Evolutionary conservation across 2,329 filamentous ascomycete species (phyloP).

Genomic region (Byssoonygena ceratinophila): DNA sequence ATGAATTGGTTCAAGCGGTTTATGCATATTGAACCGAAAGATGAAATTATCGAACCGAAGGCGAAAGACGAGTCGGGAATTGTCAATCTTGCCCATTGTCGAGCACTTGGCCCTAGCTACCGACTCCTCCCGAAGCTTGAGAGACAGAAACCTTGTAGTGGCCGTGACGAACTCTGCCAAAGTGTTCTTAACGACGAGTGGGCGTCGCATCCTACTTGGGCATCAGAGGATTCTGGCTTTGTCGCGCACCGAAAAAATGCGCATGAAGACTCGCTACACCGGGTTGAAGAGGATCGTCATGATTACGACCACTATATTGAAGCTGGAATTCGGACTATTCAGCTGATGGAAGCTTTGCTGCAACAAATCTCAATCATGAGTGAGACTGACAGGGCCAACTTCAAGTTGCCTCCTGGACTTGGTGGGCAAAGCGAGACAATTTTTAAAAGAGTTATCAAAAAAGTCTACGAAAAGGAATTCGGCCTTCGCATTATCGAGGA

Average conservation of each 20-base stretch:
- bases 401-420: slow-evolving; percentile 70
- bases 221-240: slow-evolving; percentile 93
- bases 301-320: slow-evolving; percentile 99
- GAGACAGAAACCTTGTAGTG: slow-evolving; percentile 81
- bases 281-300: slow-evolving; percentile 95
- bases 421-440: slow-evolving; percentile 93
- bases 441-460: slow-evolving; percentile 94
- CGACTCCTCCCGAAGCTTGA: slow-evolving; percentile 83
- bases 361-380: slow-evolving; percentile 78
- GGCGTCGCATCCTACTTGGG: slow-evolving; percentile 98
- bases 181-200: slow-evolving; percentile 93
- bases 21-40: slow-evolving; percentile 59
- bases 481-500: slow-evolving; percentile 78
- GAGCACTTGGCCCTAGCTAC: slow-evolving; percentile 92
- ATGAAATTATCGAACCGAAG: slow-evolving; percentile 67
- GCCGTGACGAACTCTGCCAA: slow-evolving; percentile 87
- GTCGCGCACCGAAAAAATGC: slow-evolving; percentile 95
- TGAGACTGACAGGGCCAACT: slow-evolving; percentile 59
- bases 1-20: slow-evolving; percentile 80
- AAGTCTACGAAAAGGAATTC: slow-evolving; percentile 79
- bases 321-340: slow-evolving; percentile 85
- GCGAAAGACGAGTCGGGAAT: slow-evolving; percentile 62
- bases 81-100: slow-evolving; percentile 89
- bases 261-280: slow-evolving; percentile 85
- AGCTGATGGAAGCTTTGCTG: slow-evolving; percentile 86